These are phyloP conservation scores for Fusarium aywerte DNA, from an alignment of 2,329 filamentous ascomycete species.

Conservation along the genomic window DNA sequence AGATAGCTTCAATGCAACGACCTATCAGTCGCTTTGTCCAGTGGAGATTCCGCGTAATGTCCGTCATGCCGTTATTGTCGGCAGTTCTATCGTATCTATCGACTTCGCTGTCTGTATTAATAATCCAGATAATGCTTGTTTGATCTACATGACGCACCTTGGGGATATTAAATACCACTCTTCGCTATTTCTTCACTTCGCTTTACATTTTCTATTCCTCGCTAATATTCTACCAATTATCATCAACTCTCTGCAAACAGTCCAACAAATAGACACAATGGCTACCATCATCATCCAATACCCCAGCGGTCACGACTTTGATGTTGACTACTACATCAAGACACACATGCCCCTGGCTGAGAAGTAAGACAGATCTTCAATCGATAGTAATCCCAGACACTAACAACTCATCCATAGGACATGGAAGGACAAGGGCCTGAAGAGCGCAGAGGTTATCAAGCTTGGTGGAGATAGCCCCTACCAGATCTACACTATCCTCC, in stretches of 20 bases:
- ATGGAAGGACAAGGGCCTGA: background rate
- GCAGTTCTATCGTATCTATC: background rate
- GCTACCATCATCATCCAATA: slow-evolving; percentile 17
- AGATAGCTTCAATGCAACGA: background rate
- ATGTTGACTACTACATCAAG: slow-evolving; percentile 21
- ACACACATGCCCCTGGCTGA: slow-evolving; percentile 8
- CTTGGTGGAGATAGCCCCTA: slow-evolving; percentile 11
- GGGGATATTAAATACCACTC: background rate
- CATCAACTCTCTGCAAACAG: background rate
- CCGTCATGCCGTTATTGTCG: background rate
- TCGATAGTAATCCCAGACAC: rapidly evolving
- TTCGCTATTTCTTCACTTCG: no score
- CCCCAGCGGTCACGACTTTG: slow-evolving; percentile 20
- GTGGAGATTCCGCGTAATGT: background rate
- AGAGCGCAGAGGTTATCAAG: slow-evolving; percentile 7
- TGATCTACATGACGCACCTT: background rate
- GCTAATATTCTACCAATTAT: background rate
- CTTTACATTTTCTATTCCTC: background rate
- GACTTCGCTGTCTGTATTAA: background rate
- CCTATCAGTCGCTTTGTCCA: background rate
- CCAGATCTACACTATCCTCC: slow-evolving; percentile 6
- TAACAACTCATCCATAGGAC: background rate
- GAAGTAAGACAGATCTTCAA: background rate
- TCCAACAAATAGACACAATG: background rate
- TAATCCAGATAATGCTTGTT: background rate